A percentile compares a stretch with the other conserved stretches of the same genome.
Evolutionary conservation across 75 land plant genomes (phyloP).

Genomic region (Cryptomeria japonica): DNA sequence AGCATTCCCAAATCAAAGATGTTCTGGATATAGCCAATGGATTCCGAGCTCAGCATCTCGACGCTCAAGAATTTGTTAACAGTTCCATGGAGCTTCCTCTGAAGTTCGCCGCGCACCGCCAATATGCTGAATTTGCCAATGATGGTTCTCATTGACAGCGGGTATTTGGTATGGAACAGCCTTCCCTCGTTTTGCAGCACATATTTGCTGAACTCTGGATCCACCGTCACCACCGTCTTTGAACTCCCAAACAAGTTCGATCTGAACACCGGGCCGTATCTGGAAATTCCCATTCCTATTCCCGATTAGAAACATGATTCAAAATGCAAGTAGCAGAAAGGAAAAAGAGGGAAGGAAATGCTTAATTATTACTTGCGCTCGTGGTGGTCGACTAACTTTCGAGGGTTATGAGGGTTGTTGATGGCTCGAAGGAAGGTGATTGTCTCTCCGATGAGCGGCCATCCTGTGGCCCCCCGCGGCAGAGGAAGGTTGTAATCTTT

Average conservation of each 20-base stretch:
- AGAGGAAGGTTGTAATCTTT: too few relatives aligned
- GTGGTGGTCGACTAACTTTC: too few relatives aligned
- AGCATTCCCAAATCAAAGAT: neutral
- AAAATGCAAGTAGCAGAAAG: too few relatives aligned
- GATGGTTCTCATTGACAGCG: constrained; percentile 53
- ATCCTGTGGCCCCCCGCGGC: too few relatives aligned
- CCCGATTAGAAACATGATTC: too few relatives aligned
- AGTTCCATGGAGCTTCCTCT: constrained; percentile 68
- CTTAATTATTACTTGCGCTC: too few relatives aligned
- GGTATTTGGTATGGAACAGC: constrained; percentile 75
- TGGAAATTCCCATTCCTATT: too few relatives aligned
- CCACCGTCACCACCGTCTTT: constrained; percentile 53
- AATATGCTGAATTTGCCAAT: constrained; percentile 54
- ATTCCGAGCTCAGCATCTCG: constrained; percentile 28
- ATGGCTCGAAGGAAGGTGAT: too few relatives aligned
- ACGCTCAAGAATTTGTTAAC: constrained; percentile 61
- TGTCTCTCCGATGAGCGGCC: too few relatives aligned
- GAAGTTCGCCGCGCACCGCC: constrained; percentile 67
- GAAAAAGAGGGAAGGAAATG: too few relatives aligned
- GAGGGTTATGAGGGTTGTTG: too few relatives aligned
- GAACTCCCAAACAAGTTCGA: constrained; percentile 63
- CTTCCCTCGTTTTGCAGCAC: constrained; percentile 70
- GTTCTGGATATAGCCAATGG: constrained; percentile 41
- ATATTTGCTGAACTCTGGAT: constrained; percentile 59
- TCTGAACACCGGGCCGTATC: constrained; percentile 66